Evolutionary conservation across 345 rosid genomes (phyloP), one percentile per base, ranked within the genome.

Genomic region (Crucihimalaya himalaica): DNA sequence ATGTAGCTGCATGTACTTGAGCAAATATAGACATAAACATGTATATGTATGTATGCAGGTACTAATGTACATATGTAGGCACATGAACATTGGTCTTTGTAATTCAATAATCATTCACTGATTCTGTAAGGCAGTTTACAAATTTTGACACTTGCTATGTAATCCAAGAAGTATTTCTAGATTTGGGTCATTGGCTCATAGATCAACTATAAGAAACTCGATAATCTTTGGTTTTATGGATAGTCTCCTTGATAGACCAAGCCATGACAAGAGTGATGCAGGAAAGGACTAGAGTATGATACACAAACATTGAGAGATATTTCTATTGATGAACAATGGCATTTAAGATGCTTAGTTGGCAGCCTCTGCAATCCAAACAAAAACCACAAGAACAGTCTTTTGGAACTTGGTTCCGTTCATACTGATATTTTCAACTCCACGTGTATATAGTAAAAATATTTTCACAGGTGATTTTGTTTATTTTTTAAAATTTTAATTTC

Each of bases 321-420:
- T 54, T 72, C 76, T 70, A 72, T 7, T 62, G 76, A 63, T 53
- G 32, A 28, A 53, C 76, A 72, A 72, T 63, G 28, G 63, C 46
- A 55, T 43, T 54, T 21, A 55, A 55, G 39, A 68, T 68, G 40
- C 73, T 55, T n/a, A 55, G 63, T 13, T 68, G 62, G 5, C 73
- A 68, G 18, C 64, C 63, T 42, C 12, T 68, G 73, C 63, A 68
- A 54, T 32, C 31, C 5, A 55, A 54, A 68, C 73, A 68, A 40
- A 55, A 55, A 0, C 29, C 42, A 14, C 40, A 68, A 8, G 63
- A 42, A 68, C 73, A 68, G 16, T 68, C n/a, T n/a, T n/a, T n/a
- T n/a, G n/a, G n/a, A n/a, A n/a, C n/a, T n/a, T n/a, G n/a, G n/a
- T n/a, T n/a, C n/a, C n/a, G n/a, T n/a, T n/a, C n/a, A n/a, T n/a